Base-by-base conservation (phyloP, 2,329 filamentous ascomycete genomes). In the Calonectria naviculata region DNA sequence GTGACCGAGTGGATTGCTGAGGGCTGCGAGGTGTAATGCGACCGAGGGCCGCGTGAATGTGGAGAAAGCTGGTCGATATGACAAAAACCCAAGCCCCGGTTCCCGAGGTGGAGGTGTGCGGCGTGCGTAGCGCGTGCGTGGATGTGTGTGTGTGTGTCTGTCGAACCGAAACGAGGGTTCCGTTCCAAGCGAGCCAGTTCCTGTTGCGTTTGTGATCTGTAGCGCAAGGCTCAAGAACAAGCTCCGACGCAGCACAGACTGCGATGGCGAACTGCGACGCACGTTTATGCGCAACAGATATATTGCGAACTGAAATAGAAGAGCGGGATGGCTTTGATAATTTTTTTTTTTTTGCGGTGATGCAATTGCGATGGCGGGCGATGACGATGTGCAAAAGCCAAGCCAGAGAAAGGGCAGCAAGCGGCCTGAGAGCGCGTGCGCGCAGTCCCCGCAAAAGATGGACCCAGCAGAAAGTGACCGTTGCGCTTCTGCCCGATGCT, bases 1-100 rank as follows among this genome's bases (percentile, higher is more conserved):
- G 66, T 63, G 49, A 44, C 49, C 42, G 49, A 41, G 56, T 68
- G 65, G 65, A 62, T 24, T 68, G 65, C 65, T 68, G 47, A 44
- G 67, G 47, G 62, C 54, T 68, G 74, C 65, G 66, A 77, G 52
- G 75, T 76, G 72, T 71, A 75, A 77, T 77, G 75, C 75, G 74
- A 77, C 74, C 61, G 75, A 76, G 71, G 75, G 72, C 62, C 54
- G 75, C 69, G 73, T 74, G 75, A 71, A 75, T 77, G 75, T 77
- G 75, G 75, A 76, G 75, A 77, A 77, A 44, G 76, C 67, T 65
- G 67, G 62, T 70, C 62, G 61, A 70, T 58, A 38, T 65, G 62
- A 70, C 67, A 70, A 65, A 60, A 65, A 58, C 41, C 36, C 38
- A 38, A 70, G 61, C 31, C 67, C 67, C 49, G 65, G 64, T 60